Evolutionary conservation across 148 eudicot genomes (phyloP), one percentile per base, ranked within the genome.

Genomic region (Silene conica): DNA sequence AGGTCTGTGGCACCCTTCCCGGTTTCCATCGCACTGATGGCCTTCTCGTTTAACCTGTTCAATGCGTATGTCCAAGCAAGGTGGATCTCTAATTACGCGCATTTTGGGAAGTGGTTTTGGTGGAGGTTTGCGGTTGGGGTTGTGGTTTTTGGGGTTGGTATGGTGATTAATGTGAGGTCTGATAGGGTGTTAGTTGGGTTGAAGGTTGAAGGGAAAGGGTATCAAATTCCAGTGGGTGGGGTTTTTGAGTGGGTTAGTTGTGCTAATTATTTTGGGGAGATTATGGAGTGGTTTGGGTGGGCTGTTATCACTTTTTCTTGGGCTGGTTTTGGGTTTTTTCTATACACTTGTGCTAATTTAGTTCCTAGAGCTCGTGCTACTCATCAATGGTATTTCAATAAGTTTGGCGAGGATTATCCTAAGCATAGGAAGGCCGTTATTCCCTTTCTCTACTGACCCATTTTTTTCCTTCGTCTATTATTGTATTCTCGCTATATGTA

Each of bases 271-370:
- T 86, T 94, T 7, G 96, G 98, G n/a, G 98, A 94, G 84, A 75
- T 92, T 13, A 72, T 88, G 70, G 98, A 94, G 87, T 94, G 98
- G 98, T 77, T 84, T 78, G 97, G 96, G 41, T 94, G 97, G 97
- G 84, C 88, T 20, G 2, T 94, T 20, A 88, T 92, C 93, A 87
- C 84, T 12, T 86, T 90, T 85, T 88, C 97, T 34, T 91, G 93
- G 96, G 88, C 87, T 14, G 96, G 96, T 63, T n/a, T 92, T 2
- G 98, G 86, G 70, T 94, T 94, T 25, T 88, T 90, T 12, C 18
- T 87, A 26, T 87, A 87, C 69, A 89, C 97, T 1, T 91, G 86
- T 71, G 80, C 90, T 2, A 87, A 94, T 80, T 75, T 94, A 78
- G 84, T 92, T 71, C 98, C 98, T 0, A 80, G 98, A 62, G 97